Evolutionary conservation across 805 yeast genomes (phyloP).

Genomic region (Metschnikowia koreensis): DNA sequence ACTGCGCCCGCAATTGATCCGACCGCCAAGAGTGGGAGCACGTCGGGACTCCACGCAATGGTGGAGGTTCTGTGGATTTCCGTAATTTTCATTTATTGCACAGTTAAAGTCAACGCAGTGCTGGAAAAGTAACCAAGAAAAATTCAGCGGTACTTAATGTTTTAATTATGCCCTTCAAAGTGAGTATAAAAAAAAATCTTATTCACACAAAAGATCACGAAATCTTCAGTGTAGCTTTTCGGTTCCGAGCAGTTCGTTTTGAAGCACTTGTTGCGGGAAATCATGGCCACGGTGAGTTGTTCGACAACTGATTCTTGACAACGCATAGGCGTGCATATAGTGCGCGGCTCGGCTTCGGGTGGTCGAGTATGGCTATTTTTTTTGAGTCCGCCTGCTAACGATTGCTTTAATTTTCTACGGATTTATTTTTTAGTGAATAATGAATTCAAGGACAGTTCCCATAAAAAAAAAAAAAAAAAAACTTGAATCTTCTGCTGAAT

Average conservation of each 20-base stretch:
- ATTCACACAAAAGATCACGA: no score
- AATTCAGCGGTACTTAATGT: no score
- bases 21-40: constrained; percentile 74
- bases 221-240: background rate
- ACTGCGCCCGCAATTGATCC: constrained; percentile 97
- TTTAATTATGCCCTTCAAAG: no score
- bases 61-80: constrained; percentile 86
- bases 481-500: no score
- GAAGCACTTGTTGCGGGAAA: constrained; percentile 1
- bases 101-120: background rate
- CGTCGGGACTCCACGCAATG: constrained; percentile 91
- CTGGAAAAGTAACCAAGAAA: background rate
- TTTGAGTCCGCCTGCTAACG: no score
- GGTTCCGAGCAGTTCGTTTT: background rate
- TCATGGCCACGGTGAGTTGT: background rate
- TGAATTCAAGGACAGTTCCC: no score
- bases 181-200: no score
- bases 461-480: no score
- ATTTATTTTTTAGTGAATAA: background rate
- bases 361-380: no score
- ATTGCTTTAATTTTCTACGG: no score
- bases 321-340: constrained; percentile 6
- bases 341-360: background rate
- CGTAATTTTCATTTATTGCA: constrained; percentile 51
- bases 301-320: constrained; percentile 8